These are phyloP conservation scores for Saccharomycopsis sp. DNA, from an alignment of 805 yeast species.

Conservation along the genomic window DNA sequence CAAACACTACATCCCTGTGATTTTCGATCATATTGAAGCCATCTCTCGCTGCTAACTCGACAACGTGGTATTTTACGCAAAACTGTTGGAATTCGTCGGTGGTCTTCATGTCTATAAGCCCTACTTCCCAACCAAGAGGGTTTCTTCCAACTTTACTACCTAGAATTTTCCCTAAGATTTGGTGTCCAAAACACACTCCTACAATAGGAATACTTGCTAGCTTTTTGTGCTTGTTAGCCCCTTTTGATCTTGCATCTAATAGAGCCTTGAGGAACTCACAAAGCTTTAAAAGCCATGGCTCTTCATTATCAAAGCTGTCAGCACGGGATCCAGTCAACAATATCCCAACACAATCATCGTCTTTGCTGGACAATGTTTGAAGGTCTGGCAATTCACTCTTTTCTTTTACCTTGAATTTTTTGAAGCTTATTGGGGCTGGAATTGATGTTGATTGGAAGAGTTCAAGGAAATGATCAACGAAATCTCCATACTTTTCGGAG, in stretches of 20 bases:
- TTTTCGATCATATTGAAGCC: constrained; percentile 42
- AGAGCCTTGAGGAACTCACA: constrained; percentile 31
- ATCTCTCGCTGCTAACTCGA: constrained; percentile 15
- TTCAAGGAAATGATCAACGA: constrained; percentile 40
- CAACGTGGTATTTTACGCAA: constrained; percentile 19
- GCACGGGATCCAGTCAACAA: constrained; percentile 43
- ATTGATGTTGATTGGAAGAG: constrained; percentile 23
- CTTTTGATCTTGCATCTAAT: constrained; percentile 8
- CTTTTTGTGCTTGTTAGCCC: not conserved
- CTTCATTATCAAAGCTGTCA: constrained; percentile 36
- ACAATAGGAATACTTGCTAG: constrained; percentile 38
- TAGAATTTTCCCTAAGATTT: constrained; percentile 58
- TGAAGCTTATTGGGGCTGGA: constrained; percentile 21
- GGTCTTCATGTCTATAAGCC: constrained; percentile 44
- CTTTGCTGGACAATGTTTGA: constrained; percentile 15
- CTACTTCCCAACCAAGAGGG: constrained; percentile 68
- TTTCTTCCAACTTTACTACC: constrained; percentile 56
- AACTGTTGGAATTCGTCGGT: constrained; percentile 33
- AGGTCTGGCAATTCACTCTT: constrained; percentile 25
- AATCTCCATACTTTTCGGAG: constrained; percentile 40
- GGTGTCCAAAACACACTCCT: constrained; percentile 89
- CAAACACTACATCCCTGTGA: constrained; percentile 52
- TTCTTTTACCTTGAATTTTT: constrained; percentile 35
- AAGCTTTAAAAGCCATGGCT: constrained; percentile 37
- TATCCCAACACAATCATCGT: constrained; percentile 30